Base-by-base conservation (phyloP, 1,284 basidiomycete genomes). In the Farysia itapuensis region DNA sequence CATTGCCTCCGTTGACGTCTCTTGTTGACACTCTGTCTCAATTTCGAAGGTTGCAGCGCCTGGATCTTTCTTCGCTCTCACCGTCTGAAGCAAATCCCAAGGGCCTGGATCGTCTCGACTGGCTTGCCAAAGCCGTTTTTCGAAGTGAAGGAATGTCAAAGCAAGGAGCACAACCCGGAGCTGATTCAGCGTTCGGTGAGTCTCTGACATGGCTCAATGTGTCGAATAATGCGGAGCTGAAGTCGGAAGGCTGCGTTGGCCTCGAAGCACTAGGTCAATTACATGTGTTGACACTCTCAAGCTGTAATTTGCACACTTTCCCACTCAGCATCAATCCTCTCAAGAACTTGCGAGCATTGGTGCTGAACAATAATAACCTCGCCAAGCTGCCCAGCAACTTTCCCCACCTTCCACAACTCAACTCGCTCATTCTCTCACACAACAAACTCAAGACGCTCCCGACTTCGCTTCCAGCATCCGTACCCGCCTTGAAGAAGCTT, bases 351-450 rank as follows among this genome's bases (percentile, higher is more conserved):
- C 58, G 59, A 30, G 73, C 73, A 5, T 61, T 75, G 4, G 63
- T 75, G 4, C 56, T 75, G 15, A 64, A 53, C 39, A 53, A 74
- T 42, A 75, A 75, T 30, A 25, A 29, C 3, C 44, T 75, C 35
- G 20, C 25, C 3, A 23, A 35, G 15, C 35, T 70, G 2, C 49
- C 66, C 1, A 19, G 24, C 3, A 20, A 47, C 2, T 54, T 75
- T 18, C 74, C 74, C 4, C 53, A 67, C 22, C 35, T 75, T 14
- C 68, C 72, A 0, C 59, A 74, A 16, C 69, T 75, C 49, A 75
- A 75, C 44, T 74, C 74, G 26, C 60, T 75, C 23, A 64, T 74
- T 11, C 57, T 75, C 11, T 75, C 72, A 16, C 48, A 72, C 32
- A 75, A 75, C 43, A 18, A 50, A 29, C 40, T 75, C 21, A 41